phyloP scores from a whole-genome alignment of 2,329 filamentous ascomycete species.

The Stagonosporopsis chrysanthemi region DNA sequence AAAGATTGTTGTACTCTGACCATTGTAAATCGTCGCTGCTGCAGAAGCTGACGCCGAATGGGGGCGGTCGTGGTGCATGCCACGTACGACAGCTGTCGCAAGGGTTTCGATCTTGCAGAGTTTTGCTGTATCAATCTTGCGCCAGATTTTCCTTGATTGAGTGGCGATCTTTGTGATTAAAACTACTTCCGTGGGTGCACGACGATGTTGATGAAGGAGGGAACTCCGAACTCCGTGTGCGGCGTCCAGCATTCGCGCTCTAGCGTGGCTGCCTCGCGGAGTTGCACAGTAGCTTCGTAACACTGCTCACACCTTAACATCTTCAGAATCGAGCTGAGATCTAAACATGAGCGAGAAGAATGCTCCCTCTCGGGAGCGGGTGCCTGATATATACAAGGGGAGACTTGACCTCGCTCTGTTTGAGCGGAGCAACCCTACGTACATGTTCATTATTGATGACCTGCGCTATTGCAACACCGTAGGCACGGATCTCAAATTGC shows the following conservation, averaged over 20 bases:
- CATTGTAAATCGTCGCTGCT: neutral
- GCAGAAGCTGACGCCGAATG: neutral
- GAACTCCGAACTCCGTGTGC: constrained; percentile 1
- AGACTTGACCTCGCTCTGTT: too few relatives aligned
- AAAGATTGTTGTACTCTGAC: constrained; percentile 12
- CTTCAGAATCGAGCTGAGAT: too few relatives aligned
- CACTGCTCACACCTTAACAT: too few relatives aligned
- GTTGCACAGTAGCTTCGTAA: too few relatives aligned
- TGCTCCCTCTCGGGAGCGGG: too few relatives aligned
- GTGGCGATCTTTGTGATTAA: neutral
- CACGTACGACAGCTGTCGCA: neutral
- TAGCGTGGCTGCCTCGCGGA: neutral
- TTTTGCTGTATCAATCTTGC: neutral
- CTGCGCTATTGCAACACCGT: too few relatives aligned
- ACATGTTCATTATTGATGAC: too few relatives aligned
- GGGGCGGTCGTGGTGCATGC: neutral
- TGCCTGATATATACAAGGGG: too few relatives aligned
- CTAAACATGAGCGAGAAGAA: too few relatives aligned
- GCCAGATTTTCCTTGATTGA: neutral
- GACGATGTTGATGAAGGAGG: neutral
- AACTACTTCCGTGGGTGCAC: neutral
- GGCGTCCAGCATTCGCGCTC: neutral
- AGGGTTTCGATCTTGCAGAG: neutral
- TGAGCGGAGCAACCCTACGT: too few relatives aligned
- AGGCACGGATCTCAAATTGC: too few relatives aligned